phyloP scores from a whole-genome alignment of 257 asterid species.

The Parsonsia alboflavescens region DNA sequence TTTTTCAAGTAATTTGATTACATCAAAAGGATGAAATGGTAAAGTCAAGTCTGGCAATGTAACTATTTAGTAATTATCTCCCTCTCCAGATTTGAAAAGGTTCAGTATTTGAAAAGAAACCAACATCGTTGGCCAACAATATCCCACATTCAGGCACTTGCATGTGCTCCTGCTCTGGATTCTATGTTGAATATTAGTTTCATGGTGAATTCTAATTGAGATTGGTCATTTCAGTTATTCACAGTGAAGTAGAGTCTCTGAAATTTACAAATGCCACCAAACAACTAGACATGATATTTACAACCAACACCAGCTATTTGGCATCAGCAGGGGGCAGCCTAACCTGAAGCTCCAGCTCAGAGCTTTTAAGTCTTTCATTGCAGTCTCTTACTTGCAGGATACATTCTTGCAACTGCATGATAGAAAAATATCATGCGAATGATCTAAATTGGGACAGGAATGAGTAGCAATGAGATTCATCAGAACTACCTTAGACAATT shows the following conservation, averaged over 20 bases:
- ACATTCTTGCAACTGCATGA: constrained; percentile 58
- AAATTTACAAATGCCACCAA: neutral
- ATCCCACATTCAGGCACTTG: neutral
- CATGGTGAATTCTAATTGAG: neutral
- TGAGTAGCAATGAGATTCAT: constrained; percentile 6
- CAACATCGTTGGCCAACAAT: neutral
- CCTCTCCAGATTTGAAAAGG: neutral
- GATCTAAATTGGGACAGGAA: constrained; percentile 12
- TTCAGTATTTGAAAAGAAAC: neutral
- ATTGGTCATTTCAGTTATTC: neutral
- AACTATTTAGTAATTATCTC: neutral
- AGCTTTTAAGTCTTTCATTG: constrained; percentile 51
- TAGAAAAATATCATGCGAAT: neutral
- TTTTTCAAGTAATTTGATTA: neutral
- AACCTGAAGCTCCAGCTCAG: constrained; percentile 82
- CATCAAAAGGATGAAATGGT: neutral
- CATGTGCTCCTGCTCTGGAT: neutral
- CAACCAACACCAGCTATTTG: neutral
- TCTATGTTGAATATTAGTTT: neutral
- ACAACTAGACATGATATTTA: neutral
- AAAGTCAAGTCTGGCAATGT: neutral
- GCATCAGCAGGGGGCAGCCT: constrained; percentile 12
- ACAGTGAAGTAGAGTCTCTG: neutral
- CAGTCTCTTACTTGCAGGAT: constrained; percentile 60
- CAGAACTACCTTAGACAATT: constrained; percentile 56